Evolutionary conservation across 176 grass and related monocot species (phyloP), one percentile per base, ranked within the genome.

Genomic region (Aegilops sharonensis): DNA sequence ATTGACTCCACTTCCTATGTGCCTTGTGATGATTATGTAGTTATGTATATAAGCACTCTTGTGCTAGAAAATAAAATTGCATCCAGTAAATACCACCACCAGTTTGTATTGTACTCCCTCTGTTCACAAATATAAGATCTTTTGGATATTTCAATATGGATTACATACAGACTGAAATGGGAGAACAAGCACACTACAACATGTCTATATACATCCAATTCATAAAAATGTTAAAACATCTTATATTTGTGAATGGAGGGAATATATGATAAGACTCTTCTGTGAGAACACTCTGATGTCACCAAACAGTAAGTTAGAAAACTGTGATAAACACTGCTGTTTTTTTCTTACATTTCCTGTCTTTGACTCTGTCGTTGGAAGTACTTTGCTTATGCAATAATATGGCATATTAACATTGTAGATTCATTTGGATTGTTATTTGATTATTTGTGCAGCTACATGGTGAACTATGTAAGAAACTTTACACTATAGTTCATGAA

Each of bases 391-490:
- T 82, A 64, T 42, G 62, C 4, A 34, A 75, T 43, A 57, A 39
- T 81, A 31, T 40, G 56, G 27, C 20, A 61, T 78, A 72, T 68
- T 78, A 31, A 74, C 52, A 75, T 52, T 15, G 24, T 88, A 78
- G 32, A 75, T 54, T 87, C 78, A 78, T 76, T 59, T 73, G 76
- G 52, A 36, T 69, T 75, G 30, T 66, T 78, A 30, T 83, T 78
- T 89, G n/a, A 54, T 62, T 68, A 57, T 82, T 71, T 85, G 43
- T 81, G 32, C 83, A 98, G 95, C 81, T 98, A 80, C 93, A 98
- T 78, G 93, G 95, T 64, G 81, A 48, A 85, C 85, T 98, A 89
- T 95, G 91, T 63, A 88, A 95, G 72, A 72, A 92, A 88, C 85
- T 98, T 79, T 83, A 81, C 25, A 57, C 77, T 45, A 39, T 88